A percentile compares a stretch with the other conserved stretches of the same genome.
phyloP scores from a whole-genome alignment of 169 alveolate genomes.

The Plasmodium yoelii region DNA sequence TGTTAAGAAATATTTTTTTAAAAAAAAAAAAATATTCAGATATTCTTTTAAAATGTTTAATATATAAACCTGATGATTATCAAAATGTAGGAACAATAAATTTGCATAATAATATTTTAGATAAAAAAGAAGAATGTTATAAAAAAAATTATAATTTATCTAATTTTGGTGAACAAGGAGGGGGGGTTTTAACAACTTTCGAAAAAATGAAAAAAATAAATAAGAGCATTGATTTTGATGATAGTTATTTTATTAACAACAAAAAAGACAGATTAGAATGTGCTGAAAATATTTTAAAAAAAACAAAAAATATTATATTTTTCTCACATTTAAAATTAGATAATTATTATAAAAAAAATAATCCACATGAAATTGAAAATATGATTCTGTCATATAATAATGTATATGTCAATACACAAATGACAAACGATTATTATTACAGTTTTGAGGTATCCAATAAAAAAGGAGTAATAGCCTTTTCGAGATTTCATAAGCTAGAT shows the following conservation, averaged over 20 bases:
- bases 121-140: not conserved
- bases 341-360: slow-evolving; percentile 30
- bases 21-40: slow-evolving; percentile 14
- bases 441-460: slow-evolving; percentile 42
- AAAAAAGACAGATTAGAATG: slow-evolving; percentile 15
- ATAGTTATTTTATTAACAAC: slow-evolving; percentile 16
- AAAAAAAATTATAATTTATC: not conserved
- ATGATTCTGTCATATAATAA: slow-evolving; percentile 14
- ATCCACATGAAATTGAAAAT: slow-evolving; percentile 68
- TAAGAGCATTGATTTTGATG: not conserved
- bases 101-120: not conserved
- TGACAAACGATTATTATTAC: slow-evolving; percentile 58
- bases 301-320: slow-evolving; percentile 29
- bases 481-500: slow-evolving; percentile 49
- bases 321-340: slow-evolving; percentile 49
- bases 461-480: slow-evolving; percentile 65
- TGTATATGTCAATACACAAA: slow-evolving; percentile 44
- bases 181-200: not conserved
- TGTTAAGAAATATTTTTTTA: slow-evolving; percentile 45
- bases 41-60: slow-evolving; percentile 9
- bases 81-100: not conserved
- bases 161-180: not conserved
- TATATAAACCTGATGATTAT: slow-evolving; percentile 44
- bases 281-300: slow-evolving; percentile 13
- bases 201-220: not conserved